These are phyloP conservation scores for Leptodermis oblonga DNA, from an alignment of 257 asterid species.

Conservation along the genomic window DNA sequence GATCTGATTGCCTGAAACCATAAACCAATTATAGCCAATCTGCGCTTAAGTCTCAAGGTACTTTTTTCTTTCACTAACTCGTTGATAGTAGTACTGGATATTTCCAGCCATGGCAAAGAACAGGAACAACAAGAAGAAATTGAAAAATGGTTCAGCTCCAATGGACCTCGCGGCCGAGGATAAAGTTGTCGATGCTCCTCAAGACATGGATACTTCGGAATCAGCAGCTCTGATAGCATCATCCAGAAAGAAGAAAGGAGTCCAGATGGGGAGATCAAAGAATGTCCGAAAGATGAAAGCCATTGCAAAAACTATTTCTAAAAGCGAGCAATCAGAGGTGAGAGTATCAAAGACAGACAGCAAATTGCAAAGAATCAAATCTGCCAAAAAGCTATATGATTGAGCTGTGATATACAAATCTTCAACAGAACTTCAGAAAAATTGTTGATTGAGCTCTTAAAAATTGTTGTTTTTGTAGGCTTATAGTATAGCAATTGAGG, in stretches of 20 bases:
- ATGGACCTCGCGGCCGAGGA: slow-evolving; percentile 32
- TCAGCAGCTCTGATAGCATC: slow-evolving; percentile 24
- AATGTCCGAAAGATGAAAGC: slow-evolving; percentile 65
- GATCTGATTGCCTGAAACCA: no score
- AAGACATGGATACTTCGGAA: slow-evolving; percentile 68
- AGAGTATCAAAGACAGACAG: slow-evolving; percentile 45
- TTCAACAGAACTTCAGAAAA: neutral
- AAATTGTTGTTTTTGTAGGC: neutral
- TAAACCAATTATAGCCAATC: no score
- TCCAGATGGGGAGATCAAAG: slow-evolving; percentile 66
- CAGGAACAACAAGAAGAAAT: slow-evolving; percentile 45
- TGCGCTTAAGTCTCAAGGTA: no score
- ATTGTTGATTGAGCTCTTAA: neutral
- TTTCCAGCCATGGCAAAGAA: slow-evolving; percentile 59
- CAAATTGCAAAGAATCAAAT: slow-evolving; percentile 47
- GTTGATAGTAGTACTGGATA: no score
- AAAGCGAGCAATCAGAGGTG: slow-evolving; percentile 41
- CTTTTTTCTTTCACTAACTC: no score
- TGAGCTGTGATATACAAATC: slow-evolving; percentile 10
- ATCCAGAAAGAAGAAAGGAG: slow-evolving; percentile 50
- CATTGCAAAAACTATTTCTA: slow-evolving; percentile 55
- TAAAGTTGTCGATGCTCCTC: slow-evolving; percentile 14
- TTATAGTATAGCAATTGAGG: neutral
- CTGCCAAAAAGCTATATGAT: slow-evolving; percentile 59
- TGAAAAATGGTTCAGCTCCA: slow-evolving; percentile 22